These are phyloP conservation scores for Podosphaera aphanis DNA, from an alignment of 2,329 filamentous ascomycete genomes.

Conservation along the genomic window DNA sequence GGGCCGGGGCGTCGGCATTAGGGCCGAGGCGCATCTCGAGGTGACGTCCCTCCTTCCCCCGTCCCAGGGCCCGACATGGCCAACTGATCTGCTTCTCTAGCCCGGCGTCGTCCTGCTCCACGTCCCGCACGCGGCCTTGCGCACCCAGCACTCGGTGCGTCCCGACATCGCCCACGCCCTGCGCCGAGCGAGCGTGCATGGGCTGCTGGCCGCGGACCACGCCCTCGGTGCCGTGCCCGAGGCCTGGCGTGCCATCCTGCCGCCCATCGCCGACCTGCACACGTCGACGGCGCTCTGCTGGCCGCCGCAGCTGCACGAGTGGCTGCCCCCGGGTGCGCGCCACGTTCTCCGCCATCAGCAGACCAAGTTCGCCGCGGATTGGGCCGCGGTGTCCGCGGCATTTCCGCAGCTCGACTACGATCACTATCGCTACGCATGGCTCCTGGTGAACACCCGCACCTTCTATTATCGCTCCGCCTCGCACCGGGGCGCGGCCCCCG, in stretches of 20 bases:
- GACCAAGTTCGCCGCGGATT: conserved; percentile 26
- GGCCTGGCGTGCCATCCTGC: conserved; percentile 45
- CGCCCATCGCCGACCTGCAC: conserved; percentile 34
- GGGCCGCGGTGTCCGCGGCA: conserved; percentile 20
- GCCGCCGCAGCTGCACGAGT: conserved; percentile 19
- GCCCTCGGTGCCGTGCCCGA: conserved; percentile 26
- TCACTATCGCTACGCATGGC: conserved; percentile 31
- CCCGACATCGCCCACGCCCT: conserved; percentile 28
- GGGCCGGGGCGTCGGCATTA: conserved; percentile 54
- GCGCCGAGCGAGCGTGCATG: conserved; percentile 37
- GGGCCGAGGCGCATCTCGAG: conserved; percentile 42
- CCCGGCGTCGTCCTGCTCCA: conserved; percentile 36
- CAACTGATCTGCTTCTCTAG: conserved; percentile 16
- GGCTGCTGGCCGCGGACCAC: conserved; percentile 46
- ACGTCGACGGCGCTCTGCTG: conserved; percentile 33
- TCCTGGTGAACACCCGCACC: conserved; percentile 36
- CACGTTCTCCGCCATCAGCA: conserved; percentile 30
- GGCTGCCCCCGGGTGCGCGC: conserved; percentile 23
- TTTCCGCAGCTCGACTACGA: conserved; percentile 19
- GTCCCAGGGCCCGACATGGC: neutral
- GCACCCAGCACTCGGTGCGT: conserved; percentile 38
- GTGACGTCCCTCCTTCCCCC: conserved; percentile 19
- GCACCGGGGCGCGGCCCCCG: conserved; percentile 13
- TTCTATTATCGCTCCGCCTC: conserved; percentile 26
- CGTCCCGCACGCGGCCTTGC: conserved; percentile 38